Evolutionary conservation across 2,329 filamentous ascomycete species (phyloP).

Genomic region (Trichoderma harzianum): DNA sequence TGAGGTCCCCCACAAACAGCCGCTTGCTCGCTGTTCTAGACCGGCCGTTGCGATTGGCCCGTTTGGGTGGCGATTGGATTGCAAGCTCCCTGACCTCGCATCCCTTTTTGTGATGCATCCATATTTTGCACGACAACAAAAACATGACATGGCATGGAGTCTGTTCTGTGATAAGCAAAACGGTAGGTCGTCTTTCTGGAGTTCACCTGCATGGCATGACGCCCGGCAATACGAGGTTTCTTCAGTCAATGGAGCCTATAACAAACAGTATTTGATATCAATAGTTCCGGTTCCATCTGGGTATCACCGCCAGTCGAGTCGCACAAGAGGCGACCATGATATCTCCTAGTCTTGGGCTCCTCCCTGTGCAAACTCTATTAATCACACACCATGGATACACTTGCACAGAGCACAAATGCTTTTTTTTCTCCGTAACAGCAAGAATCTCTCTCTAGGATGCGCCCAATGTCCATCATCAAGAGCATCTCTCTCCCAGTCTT

Average conservation of each 20-base stretch:
- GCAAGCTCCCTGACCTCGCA: background rate
- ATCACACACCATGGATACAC: background rate
- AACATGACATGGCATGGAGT: background rate
- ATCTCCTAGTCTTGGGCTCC: background rate
- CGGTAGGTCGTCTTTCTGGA: background rate
- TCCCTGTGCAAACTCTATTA: background rate
- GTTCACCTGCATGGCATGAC: background rate
- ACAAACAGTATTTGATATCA: background rate
- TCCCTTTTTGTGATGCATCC: background rate
- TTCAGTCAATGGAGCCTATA: background rate
- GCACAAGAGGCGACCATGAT: background rate
- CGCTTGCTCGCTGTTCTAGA: background rate
- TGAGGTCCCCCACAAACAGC: slow-evolving; percentile 6
- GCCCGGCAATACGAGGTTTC: slow-evolving; percentile 1
- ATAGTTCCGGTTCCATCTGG: background rate
- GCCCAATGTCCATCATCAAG: background rate
- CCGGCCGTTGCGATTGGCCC: slow-evolving; percentile 5
- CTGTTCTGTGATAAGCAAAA: background rate
- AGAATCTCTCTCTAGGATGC: background rate
- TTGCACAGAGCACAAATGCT: background rate
- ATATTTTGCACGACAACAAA: background rate
- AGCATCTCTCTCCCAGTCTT: background rate
- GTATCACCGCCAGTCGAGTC: slow-evolving; percentile 15
- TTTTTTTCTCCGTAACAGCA: background rate
- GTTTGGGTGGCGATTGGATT: background rate